Percentiles rank a stretch among this genome's conserved stretches.
phyloP scores from a whole-genome alignment of 495 filamentous ascomycete genomes.

The Penicillium lagena region DNA sequence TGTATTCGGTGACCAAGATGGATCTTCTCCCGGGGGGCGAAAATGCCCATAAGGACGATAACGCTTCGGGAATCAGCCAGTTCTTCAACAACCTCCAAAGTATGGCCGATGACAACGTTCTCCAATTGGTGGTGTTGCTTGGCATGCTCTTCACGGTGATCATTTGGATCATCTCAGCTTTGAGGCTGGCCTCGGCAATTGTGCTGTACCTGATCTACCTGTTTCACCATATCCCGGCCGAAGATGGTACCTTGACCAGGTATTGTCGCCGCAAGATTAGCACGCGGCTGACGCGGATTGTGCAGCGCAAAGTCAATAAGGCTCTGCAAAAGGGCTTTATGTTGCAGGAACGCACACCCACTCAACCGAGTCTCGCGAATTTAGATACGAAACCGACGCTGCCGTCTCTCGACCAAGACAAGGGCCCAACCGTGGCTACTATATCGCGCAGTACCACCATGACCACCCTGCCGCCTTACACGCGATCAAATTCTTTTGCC shows the following conservation, averaged over 20 bases:
- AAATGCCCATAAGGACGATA: slow-evolving; percentile 43
- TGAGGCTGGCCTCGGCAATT: slow-evolving; percentile 65
- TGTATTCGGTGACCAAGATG: slow-evolving; percentile 70
- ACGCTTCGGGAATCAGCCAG: slow-evolving; percentile 42
- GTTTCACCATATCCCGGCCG: slow-evolving; percentile 76
- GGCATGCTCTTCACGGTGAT: slow-evolving; percentile 89
- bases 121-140: slow-evolving; percentile 73
- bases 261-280: slow-evolving; percentile 92
- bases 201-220: slow-evolving; percentile 82
- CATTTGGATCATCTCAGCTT: slow-evolving; percentile 77
- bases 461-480: slow-evolving; percentile 57
- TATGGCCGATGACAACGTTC: slow-evolving; percentile 61
- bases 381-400: slow-evolving; percentile 58
- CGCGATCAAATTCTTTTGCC: slow-evolving; percentile 40
- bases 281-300: slow-evolving; percentile 70
- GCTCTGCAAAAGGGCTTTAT: slow-evolving; percentile 70
- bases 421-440: slow-evolving; percentile 51
- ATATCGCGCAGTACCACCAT: slow-evolving; percentile 62
- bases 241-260: slow-evolving; percentile 68
- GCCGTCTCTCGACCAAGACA: slow-evolving; percentile 54
- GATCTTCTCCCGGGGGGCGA: slow-evolving; percentile 58
- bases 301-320: slow-evolving; percentile 74
- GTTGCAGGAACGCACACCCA: slow-evolving; percentile 51
- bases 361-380: slow-evolving; percentile 43
- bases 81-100: slow-evolving; percentile 73